Base-by-base conservation (phyloP, 352 stramenopile genomes). In the Globisporangium okanoganense region DNA sequence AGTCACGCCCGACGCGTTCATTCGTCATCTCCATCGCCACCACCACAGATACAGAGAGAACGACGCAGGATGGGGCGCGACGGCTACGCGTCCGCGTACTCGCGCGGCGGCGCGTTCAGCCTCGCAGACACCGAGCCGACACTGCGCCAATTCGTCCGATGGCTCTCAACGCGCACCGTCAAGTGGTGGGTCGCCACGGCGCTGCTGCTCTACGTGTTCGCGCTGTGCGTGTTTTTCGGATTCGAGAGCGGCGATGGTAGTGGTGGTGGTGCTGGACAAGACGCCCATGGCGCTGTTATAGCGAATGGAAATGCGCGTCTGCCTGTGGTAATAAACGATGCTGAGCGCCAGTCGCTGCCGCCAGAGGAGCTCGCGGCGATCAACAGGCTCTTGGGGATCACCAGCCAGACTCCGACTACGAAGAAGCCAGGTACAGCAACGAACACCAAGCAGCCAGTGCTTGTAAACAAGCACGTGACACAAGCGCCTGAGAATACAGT, bases 311-410 rank as follows among this genome's bases (percentile, higher is more conserved):
- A 59, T 27, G 53, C 25, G 12, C 29, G 29, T 18, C 20, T n/a
- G 33, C 25, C 25, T 18, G 29, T 50, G 29, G 10, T 22, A 9
- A 36, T 29, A 36, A 35, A 40, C 31, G 49, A 59, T 12, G 24
- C 14, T 3, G 47, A 22, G 4, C 38, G 14, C 24, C 35, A 50
- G 27, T 5, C 45, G 25, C 35, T 56, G 18, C 22, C 47, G 5
- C 45, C 57, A 0, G 33, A 64, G 29, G 57, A 64, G 49, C 18
- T 57, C 48, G 57, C 57, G 18, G 57, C 57, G 38, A 64, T 64
- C 36, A 64, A 51, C 57, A 47, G 56, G 25, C 40, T 64, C 7
- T 16, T 64, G 31, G 47, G 36, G 2, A 57, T 64, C 47, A 53
- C 55, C 13, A 56, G 33, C 20, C 10, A 53, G 3, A 27, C 41